Base-by-base conservation (phyloP, 2,329 filamentous ascomycete genomes). In the Magnaporthiopsis poae region DNA sequence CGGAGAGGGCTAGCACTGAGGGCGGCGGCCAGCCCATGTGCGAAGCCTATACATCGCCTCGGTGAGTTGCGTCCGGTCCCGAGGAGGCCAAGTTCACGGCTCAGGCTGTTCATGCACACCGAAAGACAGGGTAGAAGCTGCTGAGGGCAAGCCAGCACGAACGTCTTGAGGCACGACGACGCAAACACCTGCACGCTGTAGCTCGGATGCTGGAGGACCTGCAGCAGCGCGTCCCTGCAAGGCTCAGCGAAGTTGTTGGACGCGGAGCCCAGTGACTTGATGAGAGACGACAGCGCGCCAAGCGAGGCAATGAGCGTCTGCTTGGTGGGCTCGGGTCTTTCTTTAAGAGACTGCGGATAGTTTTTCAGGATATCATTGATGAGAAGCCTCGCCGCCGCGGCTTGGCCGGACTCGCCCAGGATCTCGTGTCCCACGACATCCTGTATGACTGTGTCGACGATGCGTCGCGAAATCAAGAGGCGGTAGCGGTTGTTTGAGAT, bases 61-160 rank as follows among this genome's bases (percentile, higher is more conserved):
- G 91, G 89, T 0, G 91, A 92, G 73, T 92, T 90, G 65, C 92
- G 85, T 8, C 88, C 89, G 0, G 88, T 87, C 18, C 84, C 86
- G 8, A 98, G 83, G 61, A 95, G 84, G 35, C 88, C 88, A 35
- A 99, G 83, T 73, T 99, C 95, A 69, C 95, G 85, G 68, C 88
- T 91, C 68, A 99, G 84, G 74, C 92, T 97, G 76, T 97, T 97
- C 90, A 98, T 93, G 76, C 93, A 98, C 62, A 98, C 91, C 0
- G 94, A 96, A 25, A 98, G 87, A 69, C 92, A 95, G 2, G 92
- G 91, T 5, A 98, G 80, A 7, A 99, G 85, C 74, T 98, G 94
- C 71, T 96, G 91, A 5, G 95, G 95, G 71, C 92, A 97, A 18
- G 92, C 92, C 61, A 96, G 82, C 0, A 96, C 91, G 73, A 98